These are phyloP conservation scores for Clavaria fumosa DNA, from an alignment of 768 basidiomycete genomes.

Conservation along the genomic window DNA sequence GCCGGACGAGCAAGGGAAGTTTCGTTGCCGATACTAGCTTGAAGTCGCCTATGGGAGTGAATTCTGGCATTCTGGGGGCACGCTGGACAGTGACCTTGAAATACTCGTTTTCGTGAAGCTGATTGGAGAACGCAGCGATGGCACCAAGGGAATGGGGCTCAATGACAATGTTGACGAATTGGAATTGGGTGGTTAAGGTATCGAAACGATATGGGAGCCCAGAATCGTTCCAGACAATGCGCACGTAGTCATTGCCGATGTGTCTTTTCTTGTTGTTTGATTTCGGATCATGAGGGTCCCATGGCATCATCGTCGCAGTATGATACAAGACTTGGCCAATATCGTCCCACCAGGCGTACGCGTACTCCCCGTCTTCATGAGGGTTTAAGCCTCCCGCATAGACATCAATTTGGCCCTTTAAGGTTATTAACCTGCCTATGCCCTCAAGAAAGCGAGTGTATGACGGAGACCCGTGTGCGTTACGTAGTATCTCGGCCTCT, in stretches of 20 bases:
- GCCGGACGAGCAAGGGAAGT: constrained; percentile 76
- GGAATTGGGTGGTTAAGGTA: constrained; percentile 85
- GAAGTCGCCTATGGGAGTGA: constrained; percentile 83
- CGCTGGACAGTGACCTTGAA: constrained; percentile 90
- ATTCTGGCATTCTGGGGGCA: constrained; percentile 83
- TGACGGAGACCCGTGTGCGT: constrained; percentile 85
- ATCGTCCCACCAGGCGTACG: constrained; percentile 99
- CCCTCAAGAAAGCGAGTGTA: constrained; percentile 90
- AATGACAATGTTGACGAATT: constrained; percentile 94
- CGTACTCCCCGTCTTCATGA: constrained; percentile 88
- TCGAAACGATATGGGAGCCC: constrained; percentile 82
- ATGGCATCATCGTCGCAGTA: constrained; percentile 96
- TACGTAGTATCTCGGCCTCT: constrained; percentile 76
- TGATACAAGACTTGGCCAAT: constrained; percentile 92
- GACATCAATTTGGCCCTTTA: constrained; percentile 82
- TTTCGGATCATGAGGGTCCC: constrained; percentile 45
- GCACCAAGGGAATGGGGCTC: constrained; percentile 82
- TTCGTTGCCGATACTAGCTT: constrained; percentile 86
- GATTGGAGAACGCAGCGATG: constrained; percentile 74
- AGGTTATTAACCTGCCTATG: constrained; percentile 72
- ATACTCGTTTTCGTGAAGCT: constrained; percentile 80
- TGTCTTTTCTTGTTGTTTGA: constrained; percentile 83
- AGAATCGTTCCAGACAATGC: constrained; percentile 97
- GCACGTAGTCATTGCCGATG: constrained; percentile 93
- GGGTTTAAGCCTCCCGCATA: constrained; percentile 87